phyloP scores from a whole-genome alignment of 129 eudicot genomes.

The Scalesia atractyloides region DNA sequence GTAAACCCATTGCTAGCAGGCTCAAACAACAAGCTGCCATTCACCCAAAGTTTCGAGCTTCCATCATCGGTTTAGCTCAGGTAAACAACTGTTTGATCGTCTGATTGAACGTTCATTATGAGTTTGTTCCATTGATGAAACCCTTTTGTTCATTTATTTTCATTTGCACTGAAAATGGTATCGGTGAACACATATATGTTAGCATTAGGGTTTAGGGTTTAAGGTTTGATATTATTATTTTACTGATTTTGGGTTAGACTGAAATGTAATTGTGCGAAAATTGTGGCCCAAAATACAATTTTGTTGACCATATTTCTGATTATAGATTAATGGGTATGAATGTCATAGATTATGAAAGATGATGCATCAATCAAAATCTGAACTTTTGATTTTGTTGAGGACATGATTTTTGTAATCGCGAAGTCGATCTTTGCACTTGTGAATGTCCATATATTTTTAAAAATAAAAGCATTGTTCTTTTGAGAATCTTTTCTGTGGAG shows the following conservation, averaged over 20 bases:
- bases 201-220: conserved; percentile 25
- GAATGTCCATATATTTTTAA: background rate
- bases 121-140: background rate
- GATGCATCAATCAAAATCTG: conserved; percentile 6
- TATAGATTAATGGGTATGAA: background rate
- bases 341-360: background rate
- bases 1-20: conserved; percentile 86
- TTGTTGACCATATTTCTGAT: background rate
- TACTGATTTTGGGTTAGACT: background rate
- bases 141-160: background rate
- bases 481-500: background rate
- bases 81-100: conserved; percentile 26
- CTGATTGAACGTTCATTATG: background rate
- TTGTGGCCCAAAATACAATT: background rate
- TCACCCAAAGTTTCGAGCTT: conserved; percentile 77
- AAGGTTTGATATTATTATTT: background rate
- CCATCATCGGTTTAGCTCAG: conserved; percentile 82
- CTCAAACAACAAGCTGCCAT: conserved; percentile 68
- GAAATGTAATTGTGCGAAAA: background rate
- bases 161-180: background rate
- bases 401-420: background rate
- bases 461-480: background rate
- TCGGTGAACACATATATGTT: background rate
- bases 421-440: background rate
- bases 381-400: background rate